Percentiles rank a stretch among this genome's conserved stretches.
These are phyloP conservation scores for Candida sakaeoensis DNA, from an alignment of 805 yeast genomes.

Conservation along the genomic window DNA sequence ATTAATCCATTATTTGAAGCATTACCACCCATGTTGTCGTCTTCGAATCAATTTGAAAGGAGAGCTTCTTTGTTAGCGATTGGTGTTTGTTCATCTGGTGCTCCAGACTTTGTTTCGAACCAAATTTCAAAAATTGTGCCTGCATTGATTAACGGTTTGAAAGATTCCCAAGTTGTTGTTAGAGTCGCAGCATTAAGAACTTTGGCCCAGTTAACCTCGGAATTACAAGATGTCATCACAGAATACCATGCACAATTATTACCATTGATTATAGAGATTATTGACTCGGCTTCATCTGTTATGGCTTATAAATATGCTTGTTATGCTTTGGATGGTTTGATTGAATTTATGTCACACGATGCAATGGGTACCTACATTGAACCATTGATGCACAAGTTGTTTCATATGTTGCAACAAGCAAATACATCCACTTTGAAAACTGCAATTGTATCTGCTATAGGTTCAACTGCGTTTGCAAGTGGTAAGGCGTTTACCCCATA, in stretches of 20 bases:
- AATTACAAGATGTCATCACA: constrained; percentile 81
- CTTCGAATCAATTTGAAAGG: constrained; percentile 71
- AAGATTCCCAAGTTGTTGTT: constrained; percentile 71
- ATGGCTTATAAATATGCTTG: constrained; percentile 89
- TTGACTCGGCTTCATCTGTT: constrained; percentile 79
- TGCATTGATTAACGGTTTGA: constrained; percentile 69
- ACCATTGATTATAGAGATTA: constrained; percentile 81
- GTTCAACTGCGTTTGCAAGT: constrained; percentile 94
- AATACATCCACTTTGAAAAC: constrained; percentile 70
- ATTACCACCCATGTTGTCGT: constrained; percentile 48
- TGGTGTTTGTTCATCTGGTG: constrained; percentile 83
- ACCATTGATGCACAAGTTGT: constrained; percentile 85
- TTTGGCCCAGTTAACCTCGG: constrained; percentile 71
- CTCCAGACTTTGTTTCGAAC: constrained; percentile 85
- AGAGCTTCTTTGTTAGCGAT: constrained; percentile 83
- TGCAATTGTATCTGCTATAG: constrained; percentile 90
- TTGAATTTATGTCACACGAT: constrained; percentile 87
- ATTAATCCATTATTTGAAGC: constrained; percentile 72
- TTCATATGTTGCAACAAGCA: constrained; percentile 76
- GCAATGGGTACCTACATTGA: constrained; percentile 78
- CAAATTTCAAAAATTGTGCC: constrained; percentile 74
- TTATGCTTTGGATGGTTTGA: constrained; percentile 82
- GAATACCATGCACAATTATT: constrained; percentile 77
- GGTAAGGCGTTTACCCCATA: constrained; percentile 85
- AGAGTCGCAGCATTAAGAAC: constrained; percentile 84